phyloP scores from a whole-genome alignment of 345 rosid genomes.

The Combretum micranthum region DNA sequence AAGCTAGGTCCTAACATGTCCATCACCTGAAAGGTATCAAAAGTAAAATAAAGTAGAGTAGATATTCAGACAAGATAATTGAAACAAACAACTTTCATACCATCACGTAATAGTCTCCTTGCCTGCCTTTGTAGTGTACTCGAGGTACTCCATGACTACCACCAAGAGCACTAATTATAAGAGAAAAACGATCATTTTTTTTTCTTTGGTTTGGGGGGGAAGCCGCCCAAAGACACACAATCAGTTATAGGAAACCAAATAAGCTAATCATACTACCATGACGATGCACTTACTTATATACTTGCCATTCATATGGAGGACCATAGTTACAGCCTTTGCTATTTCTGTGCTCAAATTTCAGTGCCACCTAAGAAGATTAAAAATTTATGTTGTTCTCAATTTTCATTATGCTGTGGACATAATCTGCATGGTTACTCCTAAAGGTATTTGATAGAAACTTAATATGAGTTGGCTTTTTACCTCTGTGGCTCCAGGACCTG shows the following conservation, averaged over 20 bases:
- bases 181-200: no score
- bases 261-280: not conserved
- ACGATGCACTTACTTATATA: conserved; percentile 59
- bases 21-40: conserved; percentile 62
- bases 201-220: no score
- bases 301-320: conserved; percentile 98
- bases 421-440: not conserved
- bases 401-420: not conserved
- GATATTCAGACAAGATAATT: not conserved
- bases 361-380: conserved; percentile 63
- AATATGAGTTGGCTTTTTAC: conserved; percentile 25
- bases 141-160: conserved; percentile 94
- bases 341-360: conserved; percentile 90
- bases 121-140: conserved; percentile 90
- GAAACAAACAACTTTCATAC: conserved; percentile 25
- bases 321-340: conserved; percentile 99
- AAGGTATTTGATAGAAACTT: not conserved
- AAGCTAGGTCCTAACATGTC: conserved; percentile 98
- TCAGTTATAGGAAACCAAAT: not conserved
- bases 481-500: conserved; percentile 79
- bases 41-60: conserved; percentile 7
- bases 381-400: not conserved
- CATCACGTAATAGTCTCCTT: conserved; percentile 97
- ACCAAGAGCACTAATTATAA: conserved; percentile 70
- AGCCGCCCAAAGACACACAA: no score